Evolutionary conservation across 768 basidiomycete genomes (phyloP), one percentile per base, ranked within the genome.

Genomic region (Suillus ampliporus): DNA sequence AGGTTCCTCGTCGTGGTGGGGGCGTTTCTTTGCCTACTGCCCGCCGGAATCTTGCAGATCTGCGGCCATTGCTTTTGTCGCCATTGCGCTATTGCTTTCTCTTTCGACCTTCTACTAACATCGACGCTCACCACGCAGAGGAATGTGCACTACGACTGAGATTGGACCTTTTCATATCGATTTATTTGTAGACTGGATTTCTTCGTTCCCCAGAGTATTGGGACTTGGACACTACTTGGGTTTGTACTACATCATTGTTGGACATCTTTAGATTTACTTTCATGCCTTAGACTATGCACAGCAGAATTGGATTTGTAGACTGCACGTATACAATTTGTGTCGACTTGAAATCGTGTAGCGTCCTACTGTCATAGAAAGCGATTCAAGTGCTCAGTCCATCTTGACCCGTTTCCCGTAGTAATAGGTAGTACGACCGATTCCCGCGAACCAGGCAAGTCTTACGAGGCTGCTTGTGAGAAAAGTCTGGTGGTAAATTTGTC

Each of bases 381-480:
- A 26, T 19, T 15, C 15, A 26, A 26, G 15, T 38, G 15, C 11
- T 56, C 26, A 56, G 5, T 56, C 54, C 38, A 28, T 38, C 54
- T 56, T 56, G 54, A 17, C 17, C 26, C 54, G 54, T 40, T 40
- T 56, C 38, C 78, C 75, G 50, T 76, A 79, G 64, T 81, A 79
- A 64, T 83, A 83, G 31, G 76, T 72, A 62, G 77, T 78, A 60
- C 85, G 78, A 40, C 81, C 80, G 26, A 87, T 73, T 17, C 84
- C 85, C 43, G 77, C 61, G 67, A 86, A 85, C 87, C 87, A 88
- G 15, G 84, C 80, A 37, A 83, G 64, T 65, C 86, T 87, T 68
- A 48, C 5, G 17, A 46, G 43, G 17, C 28, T 51, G 70, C 26
- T 63, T 44, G 58, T 34, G 38, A 40, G 38, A 19, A 40, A 10